Evolutionary conservation across 169 alveolate species (phyloP).

Genomic region (Plasmodium billcollinsi): DNA sequence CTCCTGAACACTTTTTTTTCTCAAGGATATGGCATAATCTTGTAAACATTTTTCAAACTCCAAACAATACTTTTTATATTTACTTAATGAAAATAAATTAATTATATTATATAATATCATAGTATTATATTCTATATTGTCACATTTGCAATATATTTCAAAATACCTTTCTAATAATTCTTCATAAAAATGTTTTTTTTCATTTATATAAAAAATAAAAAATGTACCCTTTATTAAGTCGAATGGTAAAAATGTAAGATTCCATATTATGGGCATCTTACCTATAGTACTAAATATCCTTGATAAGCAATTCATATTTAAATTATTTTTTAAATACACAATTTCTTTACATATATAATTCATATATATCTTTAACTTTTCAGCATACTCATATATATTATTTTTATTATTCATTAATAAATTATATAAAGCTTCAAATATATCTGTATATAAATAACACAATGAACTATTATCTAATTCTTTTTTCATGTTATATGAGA

Average conservation of each 20-base stretch:
- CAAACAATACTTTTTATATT: background rate
- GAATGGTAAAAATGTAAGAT: constrained; percentile 12
- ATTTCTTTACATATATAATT: constrained; percentile 60
- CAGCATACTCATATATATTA: constrained; percentile 34
- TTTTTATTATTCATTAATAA: constrained; percentile 20
- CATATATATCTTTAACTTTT: constrained; percentile 25
- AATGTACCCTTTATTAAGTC: background rate
- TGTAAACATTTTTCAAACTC: constrained; percentile 41
- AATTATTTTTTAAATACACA: constrained; percentile 32
- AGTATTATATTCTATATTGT: constrained; percentile 39
- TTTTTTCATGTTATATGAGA: background rate
- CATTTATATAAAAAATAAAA: constrained; percentile 54
- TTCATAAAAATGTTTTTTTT: constrained; percentile 44
- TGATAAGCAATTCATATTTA: constrained; percentile 40
- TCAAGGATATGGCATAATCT: constrained; percentile 5
- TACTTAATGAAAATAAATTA: constrained; percentile 12
- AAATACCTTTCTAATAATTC: constrained; percentile 45
- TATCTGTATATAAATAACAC: constrained; percentile 48
- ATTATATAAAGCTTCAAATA: constrained; percentile 53
- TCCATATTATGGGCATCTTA: constrained; percentile 69
- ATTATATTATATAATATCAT: constrained; percentile 20
- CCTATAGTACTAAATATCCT: constrained; percentile 39
- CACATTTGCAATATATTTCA: constrained; percentile 19
- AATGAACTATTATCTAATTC: constrained; percentile 20
- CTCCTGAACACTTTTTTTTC: background rate